Base-by-base conservation (phyloP, 345 rosid species). In the Eucalyptus curtisii region DNA sequence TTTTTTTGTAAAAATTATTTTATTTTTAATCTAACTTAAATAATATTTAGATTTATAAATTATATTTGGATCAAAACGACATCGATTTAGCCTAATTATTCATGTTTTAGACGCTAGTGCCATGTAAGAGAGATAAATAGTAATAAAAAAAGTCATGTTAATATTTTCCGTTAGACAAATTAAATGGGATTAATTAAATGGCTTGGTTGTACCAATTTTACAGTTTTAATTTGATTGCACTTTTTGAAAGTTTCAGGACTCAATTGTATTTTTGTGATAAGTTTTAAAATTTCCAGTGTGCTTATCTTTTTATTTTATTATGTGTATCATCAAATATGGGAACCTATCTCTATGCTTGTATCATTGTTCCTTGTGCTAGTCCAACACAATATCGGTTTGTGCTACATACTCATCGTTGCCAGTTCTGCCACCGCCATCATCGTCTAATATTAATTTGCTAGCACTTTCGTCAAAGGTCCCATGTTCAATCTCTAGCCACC, bases 201-300 rank as follows among this genome's bases (percentile, higher is more conserved):
- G 6, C 0, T 55, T 55, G 9, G 13, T 55, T 4, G 8, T 10
- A 55, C 1, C 13, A 0, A 55, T 24, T 55, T 55, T 24, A 55
- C 1, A 24, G 0, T 55, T 55, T 55, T 55, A 55, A 55, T 25
- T 55, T 55, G 61, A 55, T 24, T 55, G 13, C 0, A 55, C 0
- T 55, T 55, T 55, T 53, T 53, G 1, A 53, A 53, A 53, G 1
- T 20, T 55, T 55, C 0, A 0, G 0, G 0, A 24, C 6, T 24
- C 2, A 55, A 24, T 55, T 55, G 3, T 55, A 55, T 0, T 55
- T 55, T 24, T 10, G 12, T 24, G 13, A 55, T 0, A 24, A 24
- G 0, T 55, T 25, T 55, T 22, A 0, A 24, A 0, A 4, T 10
- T 55, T 55, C 0, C 1, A 25, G 0, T 55, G 3, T 0, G 13